Conservation (phyloP, 1,284 basidiomycete genomes). For the Amylostereum areolatum region DNA sequence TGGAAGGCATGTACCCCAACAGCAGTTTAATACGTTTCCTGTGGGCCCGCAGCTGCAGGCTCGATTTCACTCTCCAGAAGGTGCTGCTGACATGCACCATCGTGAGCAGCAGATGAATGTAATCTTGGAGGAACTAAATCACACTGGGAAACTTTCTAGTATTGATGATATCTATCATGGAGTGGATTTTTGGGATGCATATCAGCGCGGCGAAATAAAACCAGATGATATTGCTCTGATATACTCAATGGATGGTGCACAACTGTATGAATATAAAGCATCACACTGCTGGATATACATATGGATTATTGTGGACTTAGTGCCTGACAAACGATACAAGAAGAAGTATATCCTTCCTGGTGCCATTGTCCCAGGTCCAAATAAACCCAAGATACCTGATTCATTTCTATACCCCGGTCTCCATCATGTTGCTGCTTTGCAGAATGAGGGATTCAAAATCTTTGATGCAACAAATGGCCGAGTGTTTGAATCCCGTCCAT, state of each 20-base stretch:
- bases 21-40: background rate
- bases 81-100: constrained; percentile 2
- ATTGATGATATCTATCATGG: constrained; percentile 14
- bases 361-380: constrained; percentile 20
- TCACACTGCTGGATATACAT: constrained; percentile 24
- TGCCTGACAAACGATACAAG: constrained; percentile 19
- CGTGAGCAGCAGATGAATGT: background rate
- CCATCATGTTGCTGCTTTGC: constrained; percentile 17
- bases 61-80: background rate
- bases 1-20: background rate
- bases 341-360: constrained; percentile 18
- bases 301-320: constrained; percentile 19
- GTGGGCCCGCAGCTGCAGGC: constrained; percentile 5
- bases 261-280: constrained; percentile 20
- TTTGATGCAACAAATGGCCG: constrained; percentile 13
- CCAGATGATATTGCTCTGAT: constrained; percentile 15
- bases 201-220: constrained; percentile 9
- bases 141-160: background rate
- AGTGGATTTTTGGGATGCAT: constrained; percentile 13
- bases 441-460: constrained; percentile 13
- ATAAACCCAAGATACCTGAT: constrained; percentile 20
- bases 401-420: constrained; percentile 18
- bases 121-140: background rate
- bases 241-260: constrained; percentile 23
- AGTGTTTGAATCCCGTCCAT: background rate